Evolutionary conservation across 208 protist species (phyloP), one percentile per base, ranked within the genome.

Genomic region (Sergeia podlipaevii): DNA sequence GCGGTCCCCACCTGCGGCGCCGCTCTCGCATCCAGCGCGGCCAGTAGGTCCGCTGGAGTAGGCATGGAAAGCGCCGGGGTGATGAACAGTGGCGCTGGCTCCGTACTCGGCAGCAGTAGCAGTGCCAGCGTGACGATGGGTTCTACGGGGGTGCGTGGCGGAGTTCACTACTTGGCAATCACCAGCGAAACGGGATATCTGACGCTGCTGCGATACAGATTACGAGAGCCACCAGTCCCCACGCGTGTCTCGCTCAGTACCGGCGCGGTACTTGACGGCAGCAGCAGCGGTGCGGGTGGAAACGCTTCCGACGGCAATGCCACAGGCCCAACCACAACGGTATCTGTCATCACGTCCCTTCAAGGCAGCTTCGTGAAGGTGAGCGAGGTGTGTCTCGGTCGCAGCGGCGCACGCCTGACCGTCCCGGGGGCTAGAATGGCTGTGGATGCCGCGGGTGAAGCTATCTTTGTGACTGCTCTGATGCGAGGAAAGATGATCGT

Each of bases 321-420:
- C 41, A 17, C 21, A 5, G 34, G 38, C 1, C 27, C 7, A 4
- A 13, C 47, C 3, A 42, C 39, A 13, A 68, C 57, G 28, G 46
- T 72, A 50, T 42, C 67, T 1, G 67, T 86, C 38, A 73, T 74
- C 3, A 81, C 78, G 5, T 89, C 81, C 2, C 70, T 93, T 32
- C 63, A 67, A 7, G 75, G 71, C 38, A n/a, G 37, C 17, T 99
- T 98, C 49, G 84, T 98, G 36, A 85, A 89, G 41, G 87, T 99
- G 37, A 98, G 98, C 70, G 70, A 95, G 47, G 93, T 98, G 44
- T 96, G 85, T 18, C 97, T 97, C 43, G 97, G 97, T 27, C 97
- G 98, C 60, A 96, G 94, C 21, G 98, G 98, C 17, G 96, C 91
- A 51, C 78, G 97, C 10, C 80, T 98, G 43, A 98, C 97, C 13